phyloP scores from a whole-genome alignment of 2,329 filamentous ascomycete species.

The Macrophomina tecta region DNA sequence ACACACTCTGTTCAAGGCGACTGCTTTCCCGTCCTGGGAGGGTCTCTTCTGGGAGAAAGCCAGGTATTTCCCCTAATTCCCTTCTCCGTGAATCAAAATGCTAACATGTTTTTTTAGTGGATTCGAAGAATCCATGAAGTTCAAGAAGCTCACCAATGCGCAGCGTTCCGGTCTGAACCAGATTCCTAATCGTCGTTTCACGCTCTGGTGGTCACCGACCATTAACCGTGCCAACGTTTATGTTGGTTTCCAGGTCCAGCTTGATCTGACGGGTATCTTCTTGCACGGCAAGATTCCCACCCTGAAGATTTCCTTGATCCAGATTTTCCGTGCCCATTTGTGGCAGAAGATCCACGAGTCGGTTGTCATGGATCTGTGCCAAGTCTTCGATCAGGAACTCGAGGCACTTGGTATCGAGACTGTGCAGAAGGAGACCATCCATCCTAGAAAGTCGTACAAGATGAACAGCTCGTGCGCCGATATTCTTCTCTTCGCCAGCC shows the following conservation, averaged over 20 bases:
- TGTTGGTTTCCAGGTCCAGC: conserved; percentile 98
- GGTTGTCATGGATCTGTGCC: conserved; percentile 97
- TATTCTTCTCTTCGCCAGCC: conserved; percentile 93
- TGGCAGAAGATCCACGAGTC: conserved; percentile 99
- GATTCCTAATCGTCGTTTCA: conserved; percentile 98
- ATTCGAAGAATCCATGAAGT: conserved; percentile 76
- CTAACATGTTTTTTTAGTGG: conserved; percentile 47
- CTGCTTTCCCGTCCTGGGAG: conserved; percentile 96
- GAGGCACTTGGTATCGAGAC: conserved; percentile 96
- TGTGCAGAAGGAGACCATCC: conserved; percentile 98
- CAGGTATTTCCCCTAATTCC: conserved; percentile 34
- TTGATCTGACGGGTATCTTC: conserved; percentile 98
- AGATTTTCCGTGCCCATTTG: conserved; percentile 98
- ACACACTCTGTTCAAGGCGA: conserved; percentile 95
- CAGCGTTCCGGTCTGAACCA: conserved; percentile 97
- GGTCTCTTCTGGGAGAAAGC: conserved; percentile 88
- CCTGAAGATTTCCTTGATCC: conserved; percentile 95
- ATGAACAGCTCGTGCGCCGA: conserved; percentile 99
- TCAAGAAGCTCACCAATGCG: conserved; percentile 98
- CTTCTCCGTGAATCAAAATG: conserved; percentile 54
- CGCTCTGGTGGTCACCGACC: conserved; percentile 88
- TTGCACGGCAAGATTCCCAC: conserved; percentile 99
- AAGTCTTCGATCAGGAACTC: conserved; percentile 96
- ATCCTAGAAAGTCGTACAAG: conserved; percentile 99
- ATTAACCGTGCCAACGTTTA: conserved; percentile 98